Percentiles rank a stretch among this genome's conserved stretches.
These are phyloP conservation scores for Sabuloglossum arenarium DNA, from an alignment of 495 filamentous ascomycete genomes.

Conservation along the genomic window DNA sequence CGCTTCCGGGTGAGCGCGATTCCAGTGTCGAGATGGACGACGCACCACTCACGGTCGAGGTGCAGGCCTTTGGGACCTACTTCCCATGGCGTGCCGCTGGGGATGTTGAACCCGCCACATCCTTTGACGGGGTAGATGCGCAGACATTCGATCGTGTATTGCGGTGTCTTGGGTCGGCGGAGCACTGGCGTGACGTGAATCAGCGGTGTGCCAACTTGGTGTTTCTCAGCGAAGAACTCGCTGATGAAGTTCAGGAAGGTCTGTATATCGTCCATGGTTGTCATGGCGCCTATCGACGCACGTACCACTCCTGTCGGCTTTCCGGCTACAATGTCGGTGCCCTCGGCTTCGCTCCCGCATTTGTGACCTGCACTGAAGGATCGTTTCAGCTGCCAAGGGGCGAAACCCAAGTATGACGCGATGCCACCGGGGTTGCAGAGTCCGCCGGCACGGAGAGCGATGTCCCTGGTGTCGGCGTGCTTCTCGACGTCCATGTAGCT, in stretches of 20 bases:
- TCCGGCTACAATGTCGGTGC: slow-evolving; percentile 21
- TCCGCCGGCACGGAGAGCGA: slow-evolving; percentile 52
- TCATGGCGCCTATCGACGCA: slow-evolving; percentile 53
- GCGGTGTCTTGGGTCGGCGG: not conserved
- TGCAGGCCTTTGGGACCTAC: slow-evolving; percentile 58
- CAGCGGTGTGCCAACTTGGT: not conserved
- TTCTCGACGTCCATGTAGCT: slow-evolving; percentile 39
- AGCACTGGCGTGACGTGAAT: not conserved
- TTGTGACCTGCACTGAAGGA: slow-evolving; percentile 42
- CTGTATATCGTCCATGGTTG: slow-evolving; percentile 36
- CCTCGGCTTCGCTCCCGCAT: slow-evolving; percentile 30
- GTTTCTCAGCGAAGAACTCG: slow-evolving; percentile 23
- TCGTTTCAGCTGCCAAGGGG: slow-evolving; percentile 36
- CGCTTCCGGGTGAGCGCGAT: slow-evolving; percentile 62
- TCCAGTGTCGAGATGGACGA: slow-evolving; percentile 67
- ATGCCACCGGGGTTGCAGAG: slow-evolving; percentile 39
- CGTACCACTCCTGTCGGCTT: slow-evolving; percentile 44
- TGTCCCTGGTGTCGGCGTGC: slow-evolving; percentile 34
- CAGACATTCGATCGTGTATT: slow-evolving; percentile 17
- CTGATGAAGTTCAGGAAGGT: slow-evolving; percentile 33
- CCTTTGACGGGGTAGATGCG: slow-evolving; percentile 61
- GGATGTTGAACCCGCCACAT: slow-evolving; percentile 56
- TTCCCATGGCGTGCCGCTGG: slow-evolving; percentile 45
- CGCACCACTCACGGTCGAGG: slow-evolving; percentile 91
- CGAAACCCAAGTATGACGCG: slow-evolving; percentile 22